phyloP scores from a whole-genome alignment of 2,329 filamentous ascomycete genomes.

The Beauveria asiatica region DNA sequence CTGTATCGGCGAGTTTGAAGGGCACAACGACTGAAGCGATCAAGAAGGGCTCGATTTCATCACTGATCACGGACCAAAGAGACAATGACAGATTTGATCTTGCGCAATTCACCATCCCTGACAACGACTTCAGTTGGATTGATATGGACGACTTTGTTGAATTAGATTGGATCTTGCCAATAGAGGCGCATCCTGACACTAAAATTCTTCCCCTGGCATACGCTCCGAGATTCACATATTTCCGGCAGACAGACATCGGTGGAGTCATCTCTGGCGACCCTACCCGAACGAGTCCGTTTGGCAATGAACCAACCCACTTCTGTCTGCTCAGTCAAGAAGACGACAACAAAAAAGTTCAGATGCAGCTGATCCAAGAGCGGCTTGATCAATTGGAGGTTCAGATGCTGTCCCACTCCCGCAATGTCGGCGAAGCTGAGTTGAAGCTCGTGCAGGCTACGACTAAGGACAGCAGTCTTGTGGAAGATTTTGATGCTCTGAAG shows the following conservation, averaged over 20 bases:
- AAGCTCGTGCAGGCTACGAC: constrained; percentile 45
- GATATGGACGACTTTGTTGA: constrained; percentile 99
- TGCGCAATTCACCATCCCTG: constrained; percentile 88
- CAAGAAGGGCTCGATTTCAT: constrained; percentile 47
- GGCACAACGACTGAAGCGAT: constrained; percentile 72
- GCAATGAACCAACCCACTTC: constrained; percentile 84
- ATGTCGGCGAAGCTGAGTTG: constrained; percentile 68
- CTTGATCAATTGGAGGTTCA: constrained; percentile 72
- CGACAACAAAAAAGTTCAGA: constrained; percentile 82
- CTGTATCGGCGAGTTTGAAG: constrained; percentile 82
- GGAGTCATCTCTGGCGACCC: constrained; percentile 72
- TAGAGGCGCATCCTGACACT: constrained; percentile 83
- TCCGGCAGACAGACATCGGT: constrained; percentile 89
- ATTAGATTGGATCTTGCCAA: constrained; percentile 88
- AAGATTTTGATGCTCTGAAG: constrained; percentile 52
- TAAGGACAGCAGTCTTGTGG: constrained; percentile 41
- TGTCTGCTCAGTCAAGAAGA: constrained; percentile 91
- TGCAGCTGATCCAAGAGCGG: constrained; percentile 72
- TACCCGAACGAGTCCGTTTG: constrained; percentile 79
- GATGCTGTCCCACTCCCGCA: constrained; percentile 63
- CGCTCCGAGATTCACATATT: constrained; percentile 93
- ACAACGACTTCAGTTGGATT: constrained; percentile 93
- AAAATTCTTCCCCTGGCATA: constrained; percentile 89
- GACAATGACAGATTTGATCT: constrained; percentile 56
- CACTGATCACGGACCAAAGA: constrained; percentile 39